Evolutionary conservation across 2,329 filamentous ascomycete genomes (phyloP), one percentile per base, ranked within the genome.

Genomic region (Celoporthe dispersa): DNA sequence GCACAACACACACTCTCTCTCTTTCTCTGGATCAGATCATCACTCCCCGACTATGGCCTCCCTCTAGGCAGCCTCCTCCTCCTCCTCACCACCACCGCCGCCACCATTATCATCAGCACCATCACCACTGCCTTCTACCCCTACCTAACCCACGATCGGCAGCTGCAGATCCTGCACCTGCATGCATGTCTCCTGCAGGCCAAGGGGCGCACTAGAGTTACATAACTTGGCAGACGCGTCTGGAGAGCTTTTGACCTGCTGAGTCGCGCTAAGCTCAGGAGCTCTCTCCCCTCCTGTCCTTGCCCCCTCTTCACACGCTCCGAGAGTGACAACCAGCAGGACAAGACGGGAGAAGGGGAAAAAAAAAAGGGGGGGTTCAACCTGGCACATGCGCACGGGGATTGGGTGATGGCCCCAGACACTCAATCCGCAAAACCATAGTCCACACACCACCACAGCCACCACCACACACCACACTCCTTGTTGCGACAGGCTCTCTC

Each of bases 191-290:
- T 64, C 41, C 63, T 65, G 63, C 63, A 55, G 31, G 44, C 59
- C 48, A 14, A 22, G 51, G 35, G 35, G 35, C n/a, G 12, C 60
- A 41, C 35, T 19, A 39, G 60, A 44, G 31, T 35, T 22, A 37
- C 57, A 37, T 33, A 59, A 35, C n/a, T 31, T 33, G 16, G 16
- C 12, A 41, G 37, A 64, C 62, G 62, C 62, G 39, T 31, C 48
- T 31, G 37, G 53, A 22, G 19, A 12, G 31, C 57, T 31, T n/a
- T 33, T 11, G 1, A 31, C n/a, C 64, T 41, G 31, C 41, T n/a
- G 28, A 28, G 64, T 64, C 35, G 60, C 64, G 66, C 66, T 59
- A 68, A 71, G 53, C 51, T 39, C 59, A 67, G 41, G 35, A 48
- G 65, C 37, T 62, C 61, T 61, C 22, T 61, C 31, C 31, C 31